Evolutionary conservation across 1,284 basidiomycete species (phyloP).

Genomic region (Microbotryum saponariae): DNA sequence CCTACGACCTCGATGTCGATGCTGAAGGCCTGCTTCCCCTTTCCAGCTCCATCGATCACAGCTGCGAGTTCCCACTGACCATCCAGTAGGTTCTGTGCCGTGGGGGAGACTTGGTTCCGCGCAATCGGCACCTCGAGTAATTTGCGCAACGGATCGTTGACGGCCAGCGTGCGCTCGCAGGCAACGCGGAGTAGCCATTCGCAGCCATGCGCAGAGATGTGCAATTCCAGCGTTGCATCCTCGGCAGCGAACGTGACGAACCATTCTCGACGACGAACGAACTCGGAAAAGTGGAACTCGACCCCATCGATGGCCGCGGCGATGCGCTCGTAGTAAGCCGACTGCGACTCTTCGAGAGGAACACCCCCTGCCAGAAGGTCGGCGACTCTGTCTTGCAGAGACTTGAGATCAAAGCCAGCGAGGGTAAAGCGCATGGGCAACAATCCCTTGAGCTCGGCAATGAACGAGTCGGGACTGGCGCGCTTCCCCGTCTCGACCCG

Average conservation of each 20-base stretch:
- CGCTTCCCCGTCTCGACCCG: constrained; percentile 44
- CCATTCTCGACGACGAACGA: constrained; percentile 84
- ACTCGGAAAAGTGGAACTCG: constrained; percentile 69
- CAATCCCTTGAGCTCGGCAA: constrained; percentile 63
- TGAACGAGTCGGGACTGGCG: constrained; percentile 62
- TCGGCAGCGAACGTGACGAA: constrained; percentile 68
- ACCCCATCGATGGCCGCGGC: constrained; percentile 52
- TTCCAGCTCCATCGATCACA: constrained; percentile 46
- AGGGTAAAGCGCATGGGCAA: constrained; percentile 80
- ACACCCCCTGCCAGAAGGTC: constrained; percentile 9
- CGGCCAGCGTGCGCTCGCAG: constrained; percentile 42
- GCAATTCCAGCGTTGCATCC: constrained; percentile 63
- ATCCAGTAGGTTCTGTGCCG: constrained; percentile 48
- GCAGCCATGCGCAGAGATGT: constrained; percentile 63
- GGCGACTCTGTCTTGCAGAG: constrained; percentile 5
- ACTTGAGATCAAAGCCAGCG: constrained; percentile 45
- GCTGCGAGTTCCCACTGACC: constrained; percentile 78
- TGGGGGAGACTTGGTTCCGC: constrained; percentile 52
- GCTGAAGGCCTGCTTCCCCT: constrained; percentile 46
- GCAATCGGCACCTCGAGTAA: constrained; percentile 69
- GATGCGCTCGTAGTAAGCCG: constrained; percentile 30
- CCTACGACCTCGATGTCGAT: constrained; percentile 60
- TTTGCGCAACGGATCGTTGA: constrained; percentile 69
- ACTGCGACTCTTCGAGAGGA: not conserved
- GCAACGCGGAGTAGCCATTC: constrained; percentile 78